Percentiles rank a stretch among this genome's conserved stretches.
Conservation (phyloP, 495 filamentous ascomycete species). For the Cudoniella acicularis region DNA sequence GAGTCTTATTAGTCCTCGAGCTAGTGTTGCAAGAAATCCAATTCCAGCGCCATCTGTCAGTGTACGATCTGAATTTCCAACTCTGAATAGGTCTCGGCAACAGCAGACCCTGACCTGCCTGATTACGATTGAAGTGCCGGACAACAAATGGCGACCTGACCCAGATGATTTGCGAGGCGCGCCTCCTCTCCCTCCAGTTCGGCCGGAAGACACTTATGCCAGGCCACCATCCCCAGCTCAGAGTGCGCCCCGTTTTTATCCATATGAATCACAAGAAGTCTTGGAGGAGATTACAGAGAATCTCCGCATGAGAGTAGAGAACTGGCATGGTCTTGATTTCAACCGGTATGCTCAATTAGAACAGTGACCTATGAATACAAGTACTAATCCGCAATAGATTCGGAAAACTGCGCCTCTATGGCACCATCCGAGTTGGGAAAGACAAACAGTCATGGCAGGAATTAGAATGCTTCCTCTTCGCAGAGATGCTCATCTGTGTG, state of each 20-base stretch:
- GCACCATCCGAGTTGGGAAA: slow-evolving; percentile 90
- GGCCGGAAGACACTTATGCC: slow-evolving; percentile 42
- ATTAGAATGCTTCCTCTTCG: slow-evolving; percentile 93
- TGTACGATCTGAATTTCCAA: slow-evolving; percentile 94
- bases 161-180: slow-evolving; percentile 73
- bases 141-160: slow-evolving; percentile 86
- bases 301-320: slow-evolving; percentile 81
- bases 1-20: slow-evolving; percentile 69
- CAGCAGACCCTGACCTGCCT: slow-evolving; percentile 94
- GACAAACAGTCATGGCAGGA: slow-evolving; percentile 98
- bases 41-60: slow-evolving; percentile 89
- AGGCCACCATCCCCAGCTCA: slow-evolving; percentile 50
- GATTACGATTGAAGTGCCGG: slow-evolving; percentile 90
- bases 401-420: slow-evolving; percentile 88
- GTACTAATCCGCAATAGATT: slow-evolving; percentile 54
- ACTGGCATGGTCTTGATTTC: slow-evolving; percentile 99
- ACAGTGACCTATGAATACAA: slow-evolving; percentile 19
- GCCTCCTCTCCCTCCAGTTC: slow-evolving; percentile 43
- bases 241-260: slow-evolving; percentile 49
- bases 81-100: slow-evolving; percentile 84
- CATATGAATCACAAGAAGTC: slow-evolving; percentile 60
- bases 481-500: slow-evolving; percentile 99
- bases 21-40: slow-evolving; percentile 71
- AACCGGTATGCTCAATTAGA: slow-evolving; percentile 50
- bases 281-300: slow-evolving; percentile 85